Base-by-base conservation (phyloP, 2,329 filamentous ascomycete species). In the Paraphoma chrysanthemicola region DNA sequence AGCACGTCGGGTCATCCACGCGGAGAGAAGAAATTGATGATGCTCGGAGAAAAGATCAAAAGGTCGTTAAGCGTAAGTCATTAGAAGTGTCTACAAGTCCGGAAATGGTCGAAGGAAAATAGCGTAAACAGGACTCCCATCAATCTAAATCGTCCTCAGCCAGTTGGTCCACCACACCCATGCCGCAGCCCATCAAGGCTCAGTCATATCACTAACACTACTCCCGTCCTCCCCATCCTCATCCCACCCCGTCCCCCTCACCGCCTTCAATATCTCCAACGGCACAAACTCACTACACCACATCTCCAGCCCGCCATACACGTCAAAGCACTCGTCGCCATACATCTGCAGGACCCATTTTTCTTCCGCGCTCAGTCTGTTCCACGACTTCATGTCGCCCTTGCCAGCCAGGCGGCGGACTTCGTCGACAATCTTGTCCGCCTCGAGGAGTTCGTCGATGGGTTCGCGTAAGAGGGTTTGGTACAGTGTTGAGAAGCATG, bases 301-400 rank as follows among this genome's bases (percentile, higher is more conserved):
- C 12, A 73, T 48, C 39, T 69, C 62, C 42, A 75, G 39, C 10
- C 63, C 56, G 1, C 71, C 71, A 62, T 60, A 73, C 33, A 30
- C 12, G 54, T 70, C 66, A 43, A 73, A 62, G 18, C 67, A 71
- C 55, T 72, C 70, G 6, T 71, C 70, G 1, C 58, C 63, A 43
- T 74, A 73, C 56, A 73, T 46, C 38, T 66, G 56, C 51, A 74
- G n/a, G 23, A 65, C 59, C 69, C 71, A 73, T 29, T 42, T 60
- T 1, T 73, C 59, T 54, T 69, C 63, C 2, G n/a, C 42, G 8
- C 54, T 60, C 43, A 68, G 10, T 5, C 44, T 31, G 1, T 44
- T 44, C 63, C 60, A 69, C 2, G 41, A 11, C 48, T 55, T 63
- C 56, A 61, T 65, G 5, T 48, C 50, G 3, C 49, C 46, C 10